These are phyloP conservation scores for Excoecaria cochinchinensis DNA, from an alignment of 345 rosid genomes.

Conservation along the genomic window DNA sequence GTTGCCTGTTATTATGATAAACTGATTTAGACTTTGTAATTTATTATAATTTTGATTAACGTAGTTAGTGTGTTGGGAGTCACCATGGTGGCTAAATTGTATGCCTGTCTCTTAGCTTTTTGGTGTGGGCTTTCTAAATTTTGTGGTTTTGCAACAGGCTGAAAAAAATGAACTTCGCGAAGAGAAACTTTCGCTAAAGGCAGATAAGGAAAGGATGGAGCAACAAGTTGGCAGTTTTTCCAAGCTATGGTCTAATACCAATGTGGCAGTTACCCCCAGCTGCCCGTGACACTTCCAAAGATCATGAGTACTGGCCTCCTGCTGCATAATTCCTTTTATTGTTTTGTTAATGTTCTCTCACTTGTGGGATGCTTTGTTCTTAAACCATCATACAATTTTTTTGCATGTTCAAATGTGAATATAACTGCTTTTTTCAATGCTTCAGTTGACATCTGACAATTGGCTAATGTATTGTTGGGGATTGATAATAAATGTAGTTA, in stretches of 20 bases:
- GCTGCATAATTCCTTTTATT: conserved; percentile 20
- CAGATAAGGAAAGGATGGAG: no score
- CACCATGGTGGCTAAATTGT: background rate
- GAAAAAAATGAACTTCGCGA: no score
- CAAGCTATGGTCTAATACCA: no score
- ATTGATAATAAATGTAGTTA: no score
- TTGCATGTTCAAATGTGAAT: conserved; percentile 29
- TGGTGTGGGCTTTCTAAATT: background rate
- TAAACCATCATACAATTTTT: conserved; percentile 12
- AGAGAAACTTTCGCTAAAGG: no score
- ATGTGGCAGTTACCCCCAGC: no score
- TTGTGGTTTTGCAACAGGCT: conserved; percentile 19
- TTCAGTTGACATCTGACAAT: conserved; percentile 19
- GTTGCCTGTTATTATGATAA: background rate
- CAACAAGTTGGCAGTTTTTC: no score
- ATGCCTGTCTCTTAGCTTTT: background rate
- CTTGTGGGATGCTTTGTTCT: conserved; percentile 21
- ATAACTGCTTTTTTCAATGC: conserved; percentile 5
- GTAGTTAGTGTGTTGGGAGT: background rate
- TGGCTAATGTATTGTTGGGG: conserved; percentile 12
- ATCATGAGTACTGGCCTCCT: conserved; percentile 34
- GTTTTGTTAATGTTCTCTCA: background rate
- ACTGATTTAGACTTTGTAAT: background rate
- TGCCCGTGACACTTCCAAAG: no score
- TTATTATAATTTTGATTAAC: background rate